Base-by-base conservation (phyloP, 148 eudicot genomes). In the Pouteria glomerata region DNA sequence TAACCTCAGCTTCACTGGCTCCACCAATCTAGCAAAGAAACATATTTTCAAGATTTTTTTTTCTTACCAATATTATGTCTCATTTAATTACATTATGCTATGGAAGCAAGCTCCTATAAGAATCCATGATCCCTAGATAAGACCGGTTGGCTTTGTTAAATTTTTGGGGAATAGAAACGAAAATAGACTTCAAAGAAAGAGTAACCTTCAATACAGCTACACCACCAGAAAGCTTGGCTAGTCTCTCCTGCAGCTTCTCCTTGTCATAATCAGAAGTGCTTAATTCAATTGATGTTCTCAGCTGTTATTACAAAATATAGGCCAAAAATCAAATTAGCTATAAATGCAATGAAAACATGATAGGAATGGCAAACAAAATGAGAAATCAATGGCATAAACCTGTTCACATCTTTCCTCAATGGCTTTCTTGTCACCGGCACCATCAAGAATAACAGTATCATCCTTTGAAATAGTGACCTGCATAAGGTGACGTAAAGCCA, bases 321-420 rank as follows among this genome's bases (percentile, higher is more conserved):
- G n/a, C n/a, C n/a, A n/a, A n/a, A n/a, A n/a, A n/a, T n/a, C n/a
- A n/a, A n/a, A n/a, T n/a, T n/a, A n/a, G n/a, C n/a, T n/a, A n/a
- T n/a, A n/a, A n/a, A n/a, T n/a, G n/a, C n/a, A n/a, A n/a, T n/a
- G n/a, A n/a, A n/a, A n/a, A n/a, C n/a, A n/a, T n/a, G n/a, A n/a
- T n/a, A n/a, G n/a, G n/a, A n/a, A n/a, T n/a, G n/a, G 45, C 35
- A 44, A 47, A 10, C 26, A 19, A 45, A 2, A 57, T 66, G 51
- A 44, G 16, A 48, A 45, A 68, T 52, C 23, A 14, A 50, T 57
- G 53, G 72, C 73, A 19, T 72, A 45, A 78, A 93, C 98, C 98
- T 93, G 88, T 74, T 89, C 99, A 73, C 99, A 95, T 75, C 96
- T 85, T 78, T 95, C 99, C 74, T 84, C 96, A 75, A 95, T 87